Conservation (phyloP, 73 alveolate species). For the Effrenium voratum region DNA sequence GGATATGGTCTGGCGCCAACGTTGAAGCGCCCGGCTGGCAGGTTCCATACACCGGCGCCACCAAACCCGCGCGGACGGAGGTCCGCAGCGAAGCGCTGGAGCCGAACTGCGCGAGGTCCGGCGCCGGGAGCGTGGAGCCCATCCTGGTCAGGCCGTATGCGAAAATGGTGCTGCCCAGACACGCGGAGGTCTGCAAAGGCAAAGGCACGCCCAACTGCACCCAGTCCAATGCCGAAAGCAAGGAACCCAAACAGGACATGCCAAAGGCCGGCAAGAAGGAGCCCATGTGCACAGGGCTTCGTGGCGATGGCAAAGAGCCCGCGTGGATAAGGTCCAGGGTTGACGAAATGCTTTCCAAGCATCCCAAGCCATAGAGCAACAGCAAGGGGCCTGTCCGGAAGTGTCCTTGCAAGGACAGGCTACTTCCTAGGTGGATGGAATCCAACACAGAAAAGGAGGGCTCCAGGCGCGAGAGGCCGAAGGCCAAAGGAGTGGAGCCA, state of each 20-base stretch:
- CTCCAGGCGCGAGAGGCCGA: background rate
- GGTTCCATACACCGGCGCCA: conserved; percentile 1
- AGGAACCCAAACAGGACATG: conserved; percentile 24
- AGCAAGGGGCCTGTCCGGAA: background rate
- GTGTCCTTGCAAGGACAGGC: conserved; percentile 19
- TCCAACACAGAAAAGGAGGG: background rate
- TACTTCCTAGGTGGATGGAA: background rate
- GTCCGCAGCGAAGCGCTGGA: background rate
- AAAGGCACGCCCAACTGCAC: background rate
- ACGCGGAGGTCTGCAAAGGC: background rate
- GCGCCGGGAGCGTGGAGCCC: conserved; percentile 16
- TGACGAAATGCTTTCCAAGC: background rate
- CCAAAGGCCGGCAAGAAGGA: conserved; percentile 26
- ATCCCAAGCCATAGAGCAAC: conserved; percentile 23
- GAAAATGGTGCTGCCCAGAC: background rate
- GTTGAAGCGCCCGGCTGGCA: background rate
- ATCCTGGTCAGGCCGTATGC: conserved; percentile 53
- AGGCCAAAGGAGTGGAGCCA: background rate
- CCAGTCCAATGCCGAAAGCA: background rate
- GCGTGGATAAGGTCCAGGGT: conserved; percentile 18
- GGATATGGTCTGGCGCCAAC: conserved; percentile 23
- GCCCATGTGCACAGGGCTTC: conserved; percentile 9
- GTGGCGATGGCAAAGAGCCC: background rate
- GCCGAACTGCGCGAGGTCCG: conserved; percentile 22
- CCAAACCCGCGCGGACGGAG: conserved; percentile 7